Evolutionary conservation across 208 protist species (phyloP).

Genomic region (Trypanosoma mega): DNA sequence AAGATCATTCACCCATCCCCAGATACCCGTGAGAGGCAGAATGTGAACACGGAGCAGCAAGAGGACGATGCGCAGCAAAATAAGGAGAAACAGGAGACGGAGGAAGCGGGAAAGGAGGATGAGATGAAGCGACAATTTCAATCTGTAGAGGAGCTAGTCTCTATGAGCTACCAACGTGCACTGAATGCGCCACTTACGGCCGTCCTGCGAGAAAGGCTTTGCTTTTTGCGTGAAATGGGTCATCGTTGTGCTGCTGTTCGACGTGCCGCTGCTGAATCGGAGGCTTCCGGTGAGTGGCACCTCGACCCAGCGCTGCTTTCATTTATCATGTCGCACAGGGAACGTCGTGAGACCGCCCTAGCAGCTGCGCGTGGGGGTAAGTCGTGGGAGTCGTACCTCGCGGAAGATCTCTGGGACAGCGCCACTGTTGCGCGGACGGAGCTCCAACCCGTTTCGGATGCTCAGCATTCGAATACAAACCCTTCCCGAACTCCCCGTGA

Average conservation of each 20-base stretch:
- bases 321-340: conserved; percentile 61
- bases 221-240: conserved; percentile 21
- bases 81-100: background rate
- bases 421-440: conserved; percentile 13
- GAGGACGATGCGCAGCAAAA: background rate
- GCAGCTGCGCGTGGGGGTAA: conserved; percentile 22
- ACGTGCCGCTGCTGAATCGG: conserved; percentile 1
- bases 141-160: conserved; percentile 32
- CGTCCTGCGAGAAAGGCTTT: conserved; percentile 21
- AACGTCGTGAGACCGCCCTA: conserved; percentile 38
- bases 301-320: conserved; percentile 47
- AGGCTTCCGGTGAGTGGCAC: conserved; percentile 22
- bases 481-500: too few relatives aligned
- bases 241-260: conserved; percentile 27
- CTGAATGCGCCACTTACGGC: conserved; percentile 54
- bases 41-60: background rate
- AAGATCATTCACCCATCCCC: conserved; percentile 4
- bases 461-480: too few relatives aligned
- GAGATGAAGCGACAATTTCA: background rate
- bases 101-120: background rate
- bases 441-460: too few relatives aligned
- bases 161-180: conserved; percentile 45
- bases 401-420: conserved; percentile 24
- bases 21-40: background rate
- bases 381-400: conserved; percentile 25